Evolutionary conservation across 108 stramenopile species (phyloP).

Genomic region (Cylindrotheca closterium): DNA sequence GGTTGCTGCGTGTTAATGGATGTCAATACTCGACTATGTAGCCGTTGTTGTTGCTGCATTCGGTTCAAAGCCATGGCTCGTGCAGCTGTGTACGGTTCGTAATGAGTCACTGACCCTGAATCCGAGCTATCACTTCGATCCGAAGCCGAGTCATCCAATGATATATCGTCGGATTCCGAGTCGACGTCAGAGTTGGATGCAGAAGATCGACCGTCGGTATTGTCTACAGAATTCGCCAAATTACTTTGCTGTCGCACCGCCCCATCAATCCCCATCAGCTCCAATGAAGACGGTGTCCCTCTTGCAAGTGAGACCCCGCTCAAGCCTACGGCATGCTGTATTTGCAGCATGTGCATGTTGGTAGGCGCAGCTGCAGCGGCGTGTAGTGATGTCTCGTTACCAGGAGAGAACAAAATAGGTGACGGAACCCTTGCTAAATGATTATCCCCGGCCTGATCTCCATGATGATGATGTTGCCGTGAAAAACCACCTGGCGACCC

Average conservation of each 20-base stretch:
- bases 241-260: not conserved
- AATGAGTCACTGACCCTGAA: slow-evolving; percentile 24
- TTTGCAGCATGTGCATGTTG: slow-evolving; percentile 41
- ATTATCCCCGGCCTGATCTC: slow-evolving; percentile 21
- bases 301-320: slow-evolving; percentile 30
- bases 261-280: slow-evolving; percentile 38
- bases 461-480: slow-evolving; percentile 29
- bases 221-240: not conserved
- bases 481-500: slow-evolving; percentile 18
- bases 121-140: slow-evolving; percentile 66
- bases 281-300: slow-evolving; percentile 11
- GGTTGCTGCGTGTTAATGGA: slow-evolving; percentile 11
- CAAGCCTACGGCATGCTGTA: slow-evolving; percentile 39
- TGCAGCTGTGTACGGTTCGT: slow-evolving; percentile 52
- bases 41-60: slow-evolving; percentile 54
- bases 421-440: slow-evolving; percentile 22
- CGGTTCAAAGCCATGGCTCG: slow-evolving; percentile 58
- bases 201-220: slow-evolving; percentile 42
- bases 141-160: slow-evolving; percentile 66
- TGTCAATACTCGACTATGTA: slow-evolving; percentile 29
- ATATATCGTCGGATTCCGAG: slow-evolving; percentile 62
- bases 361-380: slow-evolving; percentile 5
- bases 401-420: slow-evolving; percentile 33
- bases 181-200: slow-evolving; percentile 60
- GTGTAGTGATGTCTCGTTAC: slow-evolving; percentile 15